Percentiles rank a stretch among this genome's conserved stretches.
phyloP scores from a whole-genome alignment of 1,284 basidiomycete genomes.

The Naganishia liquefaciens region DNA sequence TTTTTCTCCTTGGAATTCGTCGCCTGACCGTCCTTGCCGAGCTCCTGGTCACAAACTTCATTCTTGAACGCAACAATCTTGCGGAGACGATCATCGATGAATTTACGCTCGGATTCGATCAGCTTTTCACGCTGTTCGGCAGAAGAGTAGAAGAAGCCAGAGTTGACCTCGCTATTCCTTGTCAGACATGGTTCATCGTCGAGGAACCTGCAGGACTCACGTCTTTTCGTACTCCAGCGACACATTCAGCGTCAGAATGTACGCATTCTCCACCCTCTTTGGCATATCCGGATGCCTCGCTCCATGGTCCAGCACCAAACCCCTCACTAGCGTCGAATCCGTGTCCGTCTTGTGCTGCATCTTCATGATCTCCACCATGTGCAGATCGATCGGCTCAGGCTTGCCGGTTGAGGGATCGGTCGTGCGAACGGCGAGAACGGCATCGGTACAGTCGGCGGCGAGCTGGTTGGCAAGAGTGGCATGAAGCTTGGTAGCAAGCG shows the following conservation, averaged over 20 bases:
- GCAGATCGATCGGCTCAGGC: slow-evolving; percentile 88
- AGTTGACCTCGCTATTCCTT: slow-evolving; percentile 88
- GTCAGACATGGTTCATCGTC: neutral
- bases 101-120: slow-evolving; percentile 92
- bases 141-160: slow-evolving; percentile 98
- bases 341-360: slow-evolving; percentile 99
- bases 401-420: slow-evolving; percentile 59
- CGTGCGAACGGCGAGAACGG: slow-evolving; percentile 75
- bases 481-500: slow-evolving; percentile 91
- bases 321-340: slow-evolving; percentile 95
- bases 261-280: slow-evolving; percentile 95
- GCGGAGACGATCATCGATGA: slow-evolving; percentile 90
- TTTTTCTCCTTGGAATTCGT: slow-evolving; percentile 56
- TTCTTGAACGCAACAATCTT: slow-evolving; percentile 99
- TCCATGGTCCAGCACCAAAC: slow-evolving; percentile 87
- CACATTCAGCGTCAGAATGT: slow-evolving; percentile 93
- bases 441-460: slow-evolving; percentile 90
- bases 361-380: slow-evolving; percentile 99
- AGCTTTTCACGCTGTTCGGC: slow-evolving; percentile 98
- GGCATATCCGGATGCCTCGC: slow-evolving; percentile 99
- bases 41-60: slow-evolving; percentile 86
- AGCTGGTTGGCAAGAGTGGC: slow-evolving; percentile 81
- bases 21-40: slow-evolving; percentile 70
- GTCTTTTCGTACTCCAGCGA: slow-evolving; percentile 99
- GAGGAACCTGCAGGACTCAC: slow-evolving; percentile 59